Base-by-base conservation (phyloP, 768 basidiomycete genomes). In the Psilocybe sp. region DNA sequence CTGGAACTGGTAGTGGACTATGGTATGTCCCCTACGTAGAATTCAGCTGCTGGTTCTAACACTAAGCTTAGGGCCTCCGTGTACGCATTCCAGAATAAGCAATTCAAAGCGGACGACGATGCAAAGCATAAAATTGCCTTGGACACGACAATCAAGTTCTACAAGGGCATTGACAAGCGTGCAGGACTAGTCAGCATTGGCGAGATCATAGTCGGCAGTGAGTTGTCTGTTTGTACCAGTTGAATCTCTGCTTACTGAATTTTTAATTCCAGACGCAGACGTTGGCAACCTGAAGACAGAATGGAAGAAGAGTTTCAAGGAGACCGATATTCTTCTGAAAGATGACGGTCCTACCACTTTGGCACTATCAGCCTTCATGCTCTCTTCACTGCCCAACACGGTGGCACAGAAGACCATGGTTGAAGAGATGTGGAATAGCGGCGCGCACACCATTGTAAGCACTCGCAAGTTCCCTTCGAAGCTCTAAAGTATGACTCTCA, bases 351-450 rank as follows among this genome's bases (percentile, higher is more conserved):
- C 66, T 23, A 70, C 76, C 45, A 76, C 78, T 13, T 58, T 98
- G 20, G 92, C 89, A 1, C 61, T 99, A 28, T 92, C 90, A 14
- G 88, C 94, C 1, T 98, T 97, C 70, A 76, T 85, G 63, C 70
- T 99, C 1, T 84, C 89, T n/a, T 79, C 89, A 15, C 70, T 93
- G 14, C 70, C 83, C 4, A 81, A 78, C 2, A 64, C 80, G 36
- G 58, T 83, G 14, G 77, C 82, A 8, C 78, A 87, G 52, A 86
- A 82, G 67, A 69, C 74, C 2, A 61, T 92, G 40, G 75, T 95
- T 20, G 83, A 85, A 60, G 82, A 90, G 58, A 89, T 98, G 77
- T 98, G 94, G 94, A 79, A 89, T 40, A 92, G 91, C 59, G 92
- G 91, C 39, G 93, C 93, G 16, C 82, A 88, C 60, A 80, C 83